Evolutionary conservation across 148 eudicot species (phyloP), one percentile per base, ranked within the genome.

Genomic region (Rhododendron ferrugineum): DNA sequence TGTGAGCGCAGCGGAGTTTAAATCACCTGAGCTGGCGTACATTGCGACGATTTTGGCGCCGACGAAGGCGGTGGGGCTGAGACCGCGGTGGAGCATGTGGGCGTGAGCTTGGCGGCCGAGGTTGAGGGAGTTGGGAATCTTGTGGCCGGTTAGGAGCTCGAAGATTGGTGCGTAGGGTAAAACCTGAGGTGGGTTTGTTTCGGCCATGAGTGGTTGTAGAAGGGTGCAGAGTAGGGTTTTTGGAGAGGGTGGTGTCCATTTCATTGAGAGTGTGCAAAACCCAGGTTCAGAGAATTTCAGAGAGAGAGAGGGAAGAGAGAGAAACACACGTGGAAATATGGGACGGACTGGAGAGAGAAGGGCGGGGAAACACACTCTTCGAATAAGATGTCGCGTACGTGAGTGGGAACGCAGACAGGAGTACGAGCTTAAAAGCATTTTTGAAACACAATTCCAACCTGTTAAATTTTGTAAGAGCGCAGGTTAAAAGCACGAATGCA

Each of bases 21-120:
- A 37, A 34, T 92, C 91, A 15, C 89, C 91, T n/a, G 84, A 85
- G 86, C 93, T 92, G 47, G 92, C 93, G 72, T 92, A 92, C 90
- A 90, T 89, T 50, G 92, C 92, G 30, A 92, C 89, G 82, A 92
- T 89, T 32, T 89, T 92, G 9, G 93, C 89, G 34, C 84, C 89
- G 36, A 90, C 42, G 54, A 88, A 86, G n/a, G 90, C 81, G 66
- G 30, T 68, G 80, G 91, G 90, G 7, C 0, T 3, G 28, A 89
- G 82, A 68, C 90, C 89, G 36, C 86, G 88, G 62, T 87, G 85
- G 86, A 75, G 3, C 80, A 86, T 60, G 82, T 84, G 89, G 32
- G 91, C 91, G 54, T 92, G 93, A 7, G 87, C 81, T 81, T 92
- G 92, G 37, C 76, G 88, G 49, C 92, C 92, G 64, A 86, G 58